Conservation (phyloP, 225 moss, liverwort and hornwort genomes). For the Ulota crispa region DNA sequence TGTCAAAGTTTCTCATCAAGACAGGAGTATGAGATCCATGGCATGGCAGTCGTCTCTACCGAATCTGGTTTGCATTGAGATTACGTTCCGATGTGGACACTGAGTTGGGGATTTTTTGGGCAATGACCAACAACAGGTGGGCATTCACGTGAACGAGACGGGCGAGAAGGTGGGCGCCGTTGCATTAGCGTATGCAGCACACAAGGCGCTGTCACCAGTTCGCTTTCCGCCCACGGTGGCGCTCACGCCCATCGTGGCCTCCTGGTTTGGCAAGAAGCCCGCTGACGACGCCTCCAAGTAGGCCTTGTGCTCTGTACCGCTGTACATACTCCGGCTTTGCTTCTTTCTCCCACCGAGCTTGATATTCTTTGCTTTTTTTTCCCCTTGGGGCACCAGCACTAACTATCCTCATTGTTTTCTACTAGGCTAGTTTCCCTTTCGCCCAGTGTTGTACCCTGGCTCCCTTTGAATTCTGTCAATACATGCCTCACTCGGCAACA, state of each 20-base stretch:
- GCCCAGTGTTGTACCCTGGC: background rate
- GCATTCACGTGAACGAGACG: slow-evolving; percentile 82
- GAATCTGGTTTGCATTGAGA: background rate
- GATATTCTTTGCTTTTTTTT: slow-evolving; percentile 7
- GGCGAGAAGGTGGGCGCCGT: slow-evolving; percentile 97
- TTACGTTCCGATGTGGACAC: background rate
- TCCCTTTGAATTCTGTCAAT: background rate
- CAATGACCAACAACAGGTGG: slow-evolving; percentile 51
- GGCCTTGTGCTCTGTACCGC: slow-evolving; percentile 12
- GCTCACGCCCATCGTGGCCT: slow-evolving; percentile 91
- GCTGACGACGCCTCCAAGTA: slow-evolving; percentile 28
- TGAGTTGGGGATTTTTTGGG: background rate
- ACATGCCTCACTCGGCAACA: background rate
- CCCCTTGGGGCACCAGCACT: background rate
- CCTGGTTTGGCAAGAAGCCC: slow-evolving; percentile 83
- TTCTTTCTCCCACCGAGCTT: background rate
- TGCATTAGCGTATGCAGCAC: slow-evolving; percentile 93
- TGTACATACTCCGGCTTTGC: background rate
- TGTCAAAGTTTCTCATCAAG: too few species aligned
- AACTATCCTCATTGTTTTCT: background rate
- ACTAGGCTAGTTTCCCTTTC: slow-evolving; percentile 9
- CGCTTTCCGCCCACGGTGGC: slow-evolving; percentile 98
- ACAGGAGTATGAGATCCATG: background rate
- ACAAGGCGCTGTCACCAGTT: slow-evolving; percentile 95
- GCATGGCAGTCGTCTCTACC: background rate